phyloP scores from a whole-genome alignment of 2,329 filamentous ascomycete genomes.

The Pyrenochaeta sp. region DNA sequence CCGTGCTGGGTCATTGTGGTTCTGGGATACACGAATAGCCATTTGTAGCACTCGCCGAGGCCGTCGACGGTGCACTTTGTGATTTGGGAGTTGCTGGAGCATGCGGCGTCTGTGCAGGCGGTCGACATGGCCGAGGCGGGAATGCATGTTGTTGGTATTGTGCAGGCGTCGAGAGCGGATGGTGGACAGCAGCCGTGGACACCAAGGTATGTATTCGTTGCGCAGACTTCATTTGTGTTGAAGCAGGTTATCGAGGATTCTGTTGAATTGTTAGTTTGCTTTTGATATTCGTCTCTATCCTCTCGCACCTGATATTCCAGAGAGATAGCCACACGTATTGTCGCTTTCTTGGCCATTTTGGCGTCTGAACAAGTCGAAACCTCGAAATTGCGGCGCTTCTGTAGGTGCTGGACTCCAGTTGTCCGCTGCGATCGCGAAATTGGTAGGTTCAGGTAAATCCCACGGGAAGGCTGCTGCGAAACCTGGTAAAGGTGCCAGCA shows the following conservation, averaged over 20 bases:
- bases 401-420: constrained; percentile 44
- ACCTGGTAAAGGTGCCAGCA: constrained; percentile 35
- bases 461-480: constrained; percentile 37
- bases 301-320: constrained; percentile 32
- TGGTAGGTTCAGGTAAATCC: constrained; percentile 38
- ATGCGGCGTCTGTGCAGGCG: constrained; percentile 34
- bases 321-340: constrained; percentile 43
- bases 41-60: constrained; percentile 37
- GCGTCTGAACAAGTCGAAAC: constrained; percentile 36
- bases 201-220: constrained; percentile 40
- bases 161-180: constrained; percentile 26
- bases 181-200: constrained; percentile 46
- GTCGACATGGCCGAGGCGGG: constrained; percentile 29
- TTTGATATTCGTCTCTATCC: neutral
- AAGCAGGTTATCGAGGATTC: constrained; percentile 40
- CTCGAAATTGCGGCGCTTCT: constrained; percentile 26
- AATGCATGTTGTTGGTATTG: constrained; percentile 42
- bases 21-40: constrained; percentile 31
- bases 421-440: constrained; percentile 27
- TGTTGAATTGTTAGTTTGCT: constrained; percentile 19
- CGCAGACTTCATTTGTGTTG: constrained; percentile 34
- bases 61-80: constrained; percentile 37
- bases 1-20: constrained; percentile 42
- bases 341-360: constrained; percentile 19
- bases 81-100: constrained; percentile 31